phyloP scores from a whole-genome alignment of 176 grass and related monocot genomes.

The Carex scoparia region DNA sequence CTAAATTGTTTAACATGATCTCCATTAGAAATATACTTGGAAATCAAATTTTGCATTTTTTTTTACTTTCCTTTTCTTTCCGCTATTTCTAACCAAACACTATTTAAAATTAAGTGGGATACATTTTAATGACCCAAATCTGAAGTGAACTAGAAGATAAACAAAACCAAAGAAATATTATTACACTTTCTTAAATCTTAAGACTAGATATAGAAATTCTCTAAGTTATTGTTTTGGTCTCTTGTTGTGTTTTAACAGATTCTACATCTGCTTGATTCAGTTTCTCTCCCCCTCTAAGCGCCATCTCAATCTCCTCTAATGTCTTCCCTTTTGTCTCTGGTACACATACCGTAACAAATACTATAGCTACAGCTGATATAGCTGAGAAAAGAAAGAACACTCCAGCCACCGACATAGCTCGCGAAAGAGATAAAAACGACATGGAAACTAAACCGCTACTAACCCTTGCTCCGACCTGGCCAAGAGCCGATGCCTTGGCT shows the following conservation, averaged over 20 bases:
- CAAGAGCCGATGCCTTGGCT: constrained; percentile 74
- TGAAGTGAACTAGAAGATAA: background rate
- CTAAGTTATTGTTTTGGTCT: background rate
- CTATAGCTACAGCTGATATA: constrained; percentile 46
- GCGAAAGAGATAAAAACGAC: constrained; percentile 72
- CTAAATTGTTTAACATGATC: no score
- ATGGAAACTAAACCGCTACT: constrained; percentile 71
- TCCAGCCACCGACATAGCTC: constrained; percentile 52
- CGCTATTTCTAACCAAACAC: background rate
- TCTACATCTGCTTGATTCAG: constrained; percentile 44
- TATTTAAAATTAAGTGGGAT: background rate
- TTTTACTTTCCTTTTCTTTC: background rate
- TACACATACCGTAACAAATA: constrained; percentile 60
- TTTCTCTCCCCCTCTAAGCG: constrained; percentile 47
- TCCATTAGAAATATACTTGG: no score
- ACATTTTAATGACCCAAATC: background rate
- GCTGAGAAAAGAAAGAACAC: constrained; percentile 59
- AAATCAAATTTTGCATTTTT: no score
- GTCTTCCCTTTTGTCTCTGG: constrained; percentile 86
- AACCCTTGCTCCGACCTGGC: constrained; percentile 58
- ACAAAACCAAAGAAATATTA: background rate
- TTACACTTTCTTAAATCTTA: background rate
- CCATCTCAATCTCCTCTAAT: constrained; percentile 71
- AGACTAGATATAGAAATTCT: background rate
- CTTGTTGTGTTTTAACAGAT: constrained; percentile 49